Evolutionary conservation across 1,139 yeast species (phyloP).

Genomic region (Blastobotrys illinoisensis): DNA sequence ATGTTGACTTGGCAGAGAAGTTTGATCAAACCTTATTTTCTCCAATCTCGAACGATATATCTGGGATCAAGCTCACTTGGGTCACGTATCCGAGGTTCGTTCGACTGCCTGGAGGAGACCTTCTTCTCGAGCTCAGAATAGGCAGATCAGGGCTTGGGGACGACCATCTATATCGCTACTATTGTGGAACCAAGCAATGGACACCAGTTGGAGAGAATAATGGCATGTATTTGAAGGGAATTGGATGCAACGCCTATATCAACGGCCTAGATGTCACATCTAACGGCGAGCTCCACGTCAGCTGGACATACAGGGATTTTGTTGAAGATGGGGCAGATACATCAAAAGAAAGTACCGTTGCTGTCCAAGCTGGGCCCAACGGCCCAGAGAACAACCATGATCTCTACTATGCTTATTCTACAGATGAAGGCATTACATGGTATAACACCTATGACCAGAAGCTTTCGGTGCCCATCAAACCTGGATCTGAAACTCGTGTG

Average conservation of each 20-base stretch:
- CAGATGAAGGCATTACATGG: slow-evolving; percentile 20
- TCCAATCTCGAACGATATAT: neutral
- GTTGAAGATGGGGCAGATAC: slow-evolving; percentile 16
- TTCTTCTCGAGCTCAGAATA: slow-evolving; percentile 20
- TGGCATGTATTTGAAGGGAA: slow-evolving; percentile 19
- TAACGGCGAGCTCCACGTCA: slow-evolving; percentile 15
- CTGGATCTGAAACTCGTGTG: slow-evolving; percentile 13
- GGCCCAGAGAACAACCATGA: slow-evolving; percentile 23
- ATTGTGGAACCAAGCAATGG: slow-evolving; percentile 12
- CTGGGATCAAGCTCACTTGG: slow-evolving; percentile 9
- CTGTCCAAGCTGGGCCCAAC: slow-evolving; percentile 23
- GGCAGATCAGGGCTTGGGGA: slow-evolving; percentile 25
- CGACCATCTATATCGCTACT: slow-evolving; percentile 17
- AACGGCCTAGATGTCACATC: slow-evolving; percentile 19
- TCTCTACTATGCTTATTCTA: slow-evolving; percentile 15
- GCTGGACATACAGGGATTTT: slow-evolving; percentile 23
- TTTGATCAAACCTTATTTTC: neutral
- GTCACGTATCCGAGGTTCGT: slow-evolving; percentile 22
- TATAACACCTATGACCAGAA: slow-evolving; percentile 10
- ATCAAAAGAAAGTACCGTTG: slow-evolving; percentile 3
- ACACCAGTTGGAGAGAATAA: slow-evolving; percentile 9
- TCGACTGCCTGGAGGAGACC: slow-evolving; percentile 16
- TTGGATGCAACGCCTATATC: slow-evolving; percentile 20
- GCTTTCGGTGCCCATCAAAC: slow-evolving; percentile 14
- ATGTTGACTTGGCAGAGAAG: neutral